A percentile compares a stretch with the other conserved stretches of the same genome.
These are phyloP conservation scores for Xylariaceae sp. DNA, from an alignment of 2,329 filamentous ascomycete genomes.

Conservation along the genomic window DNA sequence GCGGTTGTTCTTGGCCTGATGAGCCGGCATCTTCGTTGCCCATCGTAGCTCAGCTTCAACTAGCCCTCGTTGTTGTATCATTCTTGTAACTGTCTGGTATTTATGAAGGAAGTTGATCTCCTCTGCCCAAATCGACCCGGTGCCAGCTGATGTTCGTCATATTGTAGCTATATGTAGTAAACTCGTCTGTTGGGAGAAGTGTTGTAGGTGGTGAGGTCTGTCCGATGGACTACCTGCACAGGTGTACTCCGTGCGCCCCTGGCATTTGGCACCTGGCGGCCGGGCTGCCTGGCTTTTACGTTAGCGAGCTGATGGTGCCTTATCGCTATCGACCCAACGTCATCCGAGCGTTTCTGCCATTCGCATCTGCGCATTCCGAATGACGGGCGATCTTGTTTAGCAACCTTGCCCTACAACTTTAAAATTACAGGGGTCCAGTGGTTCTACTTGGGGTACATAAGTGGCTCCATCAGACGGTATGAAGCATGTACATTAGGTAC, in stretches of 20 bases:
- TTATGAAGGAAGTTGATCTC: not conserved
- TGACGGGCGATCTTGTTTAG: not conserved
- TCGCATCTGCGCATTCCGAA: not conserved
- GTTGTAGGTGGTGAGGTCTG: not conserved
- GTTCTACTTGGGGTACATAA: not conserved
- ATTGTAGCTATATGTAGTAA: not conserved
- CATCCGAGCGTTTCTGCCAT: slow-evolving; percentile 5
- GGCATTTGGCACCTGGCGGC: too few relatives aligned
- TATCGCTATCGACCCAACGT: slow-evolving; percentile 27
- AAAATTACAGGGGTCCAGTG: slow-evolving; percentile 4
- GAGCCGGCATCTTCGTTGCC: slow-evolving; percentile 38
- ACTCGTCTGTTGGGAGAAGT: not conserved
- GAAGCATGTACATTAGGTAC: too few relatives aligned
- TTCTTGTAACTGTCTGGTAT: slow-evolving; percentile 5
- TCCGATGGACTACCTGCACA: not conserved
- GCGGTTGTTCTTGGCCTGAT: slow-evolving; percentile 50
- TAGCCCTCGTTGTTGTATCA: slow-evolving; percentile 22
- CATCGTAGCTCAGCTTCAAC: slow-evolving; percentile 29
- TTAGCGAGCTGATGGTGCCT: too few relatives aligned
- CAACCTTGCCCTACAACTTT: slow-evolving; percentile 12
- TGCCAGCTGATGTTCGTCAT: not conserved
- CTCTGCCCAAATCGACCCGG: not conserved
- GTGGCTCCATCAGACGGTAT: slow-evolving; percentile 10
- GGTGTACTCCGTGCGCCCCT: too few relatives aligned
- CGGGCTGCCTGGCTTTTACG: too few relatives aligned